Conservation (phyloP, 306 rosid species). For the Macrotyloma uniflorum region DNA sequence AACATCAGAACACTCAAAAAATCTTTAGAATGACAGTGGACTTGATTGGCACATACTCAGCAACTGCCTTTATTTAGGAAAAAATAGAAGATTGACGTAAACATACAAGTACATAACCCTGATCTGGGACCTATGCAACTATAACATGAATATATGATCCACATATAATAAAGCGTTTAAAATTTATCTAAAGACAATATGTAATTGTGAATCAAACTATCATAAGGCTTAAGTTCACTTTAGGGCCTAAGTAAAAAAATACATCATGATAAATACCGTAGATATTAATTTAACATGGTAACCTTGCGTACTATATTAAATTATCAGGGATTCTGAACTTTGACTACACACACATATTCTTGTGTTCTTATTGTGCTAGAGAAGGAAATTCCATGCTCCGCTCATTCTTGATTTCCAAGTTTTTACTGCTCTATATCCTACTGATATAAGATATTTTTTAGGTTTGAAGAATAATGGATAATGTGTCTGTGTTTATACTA, state of each 20-base stretch:
- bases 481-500: not conserved
- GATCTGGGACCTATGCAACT: not conserved
- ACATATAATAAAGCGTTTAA: not conserved
- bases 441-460: not conserved
- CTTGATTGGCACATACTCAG: not conserved
- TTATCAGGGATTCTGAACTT: not conserved
- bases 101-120: not conserved
- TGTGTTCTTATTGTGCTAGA: not conserved
- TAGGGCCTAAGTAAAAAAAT: not conserved
- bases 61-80: not conserved
- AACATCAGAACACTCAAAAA: no score
- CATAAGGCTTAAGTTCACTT: not conserved
- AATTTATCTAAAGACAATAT: not conserved
- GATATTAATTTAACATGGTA: not conserved
- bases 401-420: not conserved
- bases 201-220: not conserved
- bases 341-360: not conserved
- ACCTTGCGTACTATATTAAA: not conserved
- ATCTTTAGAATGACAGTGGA: no score
- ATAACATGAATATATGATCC: not conserved
- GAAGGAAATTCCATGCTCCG: not conserved
- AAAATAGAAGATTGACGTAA: not conserved
- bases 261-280: not conserved
- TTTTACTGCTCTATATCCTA: not conserved
- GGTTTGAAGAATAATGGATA: conserved; percentile 4